Evolutionary conservation across 2,329 filamentous ascomycete genomes (phyloP).

Genomic region (Paraconiothyrium brasiliense): DNA sequence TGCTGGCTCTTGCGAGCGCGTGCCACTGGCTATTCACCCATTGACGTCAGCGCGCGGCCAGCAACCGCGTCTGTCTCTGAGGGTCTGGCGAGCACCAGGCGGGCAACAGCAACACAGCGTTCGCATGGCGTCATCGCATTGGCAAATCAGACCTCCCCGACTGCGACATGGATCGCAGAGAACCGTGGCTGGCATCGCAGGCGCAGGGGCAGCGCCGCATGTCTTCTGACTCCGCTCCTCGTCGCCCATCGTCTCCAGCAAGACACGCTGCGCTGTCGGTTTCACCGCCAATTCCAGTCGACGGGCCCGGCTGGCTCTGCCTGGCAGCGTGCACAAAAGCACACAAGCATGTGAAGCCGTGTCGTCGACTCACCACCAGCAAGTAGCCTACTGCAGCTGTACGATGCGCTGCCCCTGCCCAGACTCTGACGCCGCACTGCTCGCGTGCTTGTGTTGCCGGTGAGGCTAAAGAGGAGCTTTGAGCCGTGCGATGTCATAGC

Average conservation of each 20-base stretch:
- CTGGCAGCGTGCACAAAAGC: too few species aligned
- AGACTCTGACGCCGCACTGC: constrained; percentile 3
- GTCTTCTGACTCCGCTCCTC: neutral
- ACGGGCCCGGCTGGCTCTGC: neutral
- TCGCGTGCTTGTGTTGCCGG: constrained; percentile 7
- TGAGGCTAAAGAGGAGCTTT: constrained; percentile 15
- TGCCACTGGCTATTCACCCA: neutral
- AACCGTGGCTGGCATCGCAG: too few species aligned
- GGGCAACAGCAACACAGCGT: too few species aligned
- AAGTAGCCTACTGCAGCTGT: too few species aligned
- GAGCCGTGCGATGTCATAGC: constrained; percentile 18
- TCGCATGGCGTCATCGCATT: constrained; percentile 18
- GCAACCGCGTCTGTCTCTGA: too few species aligned
- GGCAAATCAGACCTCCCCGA: constrained; percentile 11
- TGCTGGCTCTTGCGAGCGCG: neutral
- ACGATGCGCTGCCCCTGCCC: constrained; percentile 8
- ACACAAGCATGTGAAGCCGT: too few species aligned
- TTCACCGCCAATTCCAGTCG: constrained; percentile 17
- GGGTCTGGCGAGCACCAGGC: neutral
- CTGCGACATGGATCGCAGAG: neutral
- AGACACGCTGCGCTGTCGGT: neutral
- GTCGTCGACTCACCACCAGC: too few species aligned
- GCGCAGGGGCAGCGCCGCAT: too few species aligned
- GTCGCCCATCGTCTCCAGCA: neutral
- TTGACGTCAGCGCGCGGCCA: constrained; percentile 8